Percentiles rank a stretch among this genome's conserved stretches.
Conservation (phyloP, 2,329 filamentous ascomycete species). For the Ophiostoma sp. region DNA sequence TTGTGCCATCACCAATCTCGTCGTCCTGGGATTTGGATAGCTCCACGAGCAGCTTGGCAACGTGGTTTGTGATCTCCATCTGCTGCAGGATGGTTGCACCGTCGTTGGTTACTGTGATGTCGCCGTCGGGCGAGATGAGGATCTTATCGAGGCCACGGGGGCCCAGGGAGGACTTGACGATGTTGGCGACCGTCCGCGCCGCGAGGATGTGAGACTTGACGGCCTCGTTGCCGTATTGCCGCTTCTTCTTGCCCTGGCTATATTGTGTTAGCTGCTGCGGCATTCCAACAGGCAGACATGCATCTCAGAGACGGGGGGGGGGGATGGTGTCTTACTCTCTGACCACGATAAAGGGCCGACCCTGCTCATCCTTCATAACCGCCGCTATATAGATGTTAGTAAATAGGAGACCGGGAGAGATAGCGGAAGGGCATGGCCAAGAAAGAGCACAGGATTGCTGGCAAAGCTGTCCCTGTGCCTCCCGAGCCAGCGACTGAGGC, state of each 20-base stretch:
- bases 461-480: background rate
- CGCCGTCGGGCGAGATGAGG: slow-evolving; percentile 94
- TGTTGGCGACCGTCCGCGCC: slow-evolving; percentile 90
- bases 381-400: slow-evolving; percentile 42
- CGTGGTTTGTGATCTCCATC: slow-evolving; percentile 99
- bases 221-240: slow-evolving; percentile 91
- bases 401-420: background rate
- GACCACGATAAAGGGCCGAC: slow-evolving; percentile 95
- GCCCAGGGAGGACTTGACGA: slow-evolving; percentile 94
- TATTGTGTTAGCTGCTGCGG: background rate
- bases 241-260: slow-evolving; percentile 95
- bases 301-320: slow-evolving; percentile 27
- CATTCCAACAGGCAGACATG: too few species aligned
- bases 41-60: slow-evolving; percentile 93
- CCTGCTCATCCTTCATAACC: slow-evolving; percentile 95
- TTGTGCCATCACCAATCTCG: slow-evolving; percentile 97
- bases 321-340: slow-evolving; percentile 64
- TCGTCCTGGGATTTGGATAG: slow-evolving; percentile 98
- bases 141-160: slow-evolving; percentile 98
- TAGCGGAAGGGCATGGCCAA: background rate
- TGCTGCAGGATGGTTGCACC: slow-evolving; percentile 94
- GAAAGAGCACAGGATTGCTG: background rate
- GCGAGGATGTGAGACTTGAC: slow-evolving; percentile 98
- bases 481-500: background rate
- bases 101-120: slow-evolving; percentile 99